Conservation (phyloP, 306 rosid genomes). For the Myrica gale region DNA sequence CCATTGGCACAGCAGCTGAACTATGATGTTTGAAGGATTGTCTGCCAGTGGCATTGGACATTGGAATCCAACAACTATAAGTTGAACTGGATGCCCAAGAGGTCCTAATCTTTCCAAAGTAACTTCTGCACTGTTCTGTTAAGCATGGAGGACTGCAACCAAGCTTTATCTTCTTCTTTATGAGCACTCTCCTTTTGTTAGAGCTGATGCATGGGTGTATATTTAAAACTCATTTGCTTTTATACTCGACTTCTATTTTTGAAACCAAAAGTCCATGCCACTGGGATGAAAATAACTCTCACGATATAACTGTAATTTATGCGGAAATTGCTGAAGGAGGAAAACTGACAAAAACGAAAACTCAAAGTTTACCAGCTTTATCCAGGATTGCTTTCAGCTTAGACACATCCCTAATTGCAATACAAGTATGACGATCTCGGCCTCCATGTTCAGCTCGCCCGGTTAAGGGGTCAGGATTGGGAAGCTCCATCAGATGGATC, state of each 20-base stretch:
- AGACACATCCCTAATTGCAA: constrained; percentile 68
- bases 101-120: not conserved
- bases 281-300: not conserved
- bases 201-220: not conserved
- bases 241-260: not conserved
- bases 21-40: not conserved
- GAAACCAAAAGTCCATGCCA: not conserved
- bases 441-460: constrained; percentile 93
- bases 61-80: not conserved
- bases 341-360: constrained; percentile 2
- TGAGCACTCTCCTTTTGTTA: not conserved
- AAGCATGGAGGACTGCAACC: not conserved
- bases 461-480: constrained; percentile 86
- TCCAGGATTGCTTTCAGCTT: constrained; percentile 82
- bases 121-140: not conserved
- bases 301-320: too few species aligned
- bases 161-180: not conserved
- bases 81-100: not conserved
- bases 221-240: not conserved
- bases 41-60: not conserved
- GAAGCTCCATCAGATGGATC: constrained; percentile 98
- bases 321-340: too few species aligned
- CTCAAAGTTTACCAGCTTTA: constrained; percentile 56
- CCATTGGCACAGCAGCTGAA: not conserved
- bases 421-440: constrained; percentile 87